Evolutionary conservation across 345 rosid species (phyloP).

Genomic region (Eucalyptus marginata): DNA sequence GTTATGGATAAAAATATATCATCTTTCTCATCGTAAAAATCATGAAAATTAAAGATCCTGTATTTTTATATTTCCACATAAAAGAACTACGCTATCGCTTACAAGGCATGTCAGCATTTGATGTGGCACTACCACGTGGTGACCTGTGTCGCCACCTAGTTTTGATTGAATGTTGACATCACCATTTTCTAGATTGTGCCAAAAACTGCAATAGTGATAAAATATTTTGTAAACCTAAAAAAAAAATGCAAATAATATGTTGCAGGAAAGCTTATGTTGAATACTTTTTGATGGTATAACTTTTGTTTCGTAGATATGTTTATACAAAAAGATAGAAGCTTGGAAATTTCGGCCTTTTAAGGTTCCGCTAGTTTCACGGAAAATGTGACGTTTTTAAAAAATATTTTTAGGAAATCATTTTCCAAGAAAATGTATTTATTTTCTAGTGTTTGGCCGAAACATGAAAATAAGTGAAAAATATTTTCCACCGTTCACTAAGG

Average conservation of each 20-base stretch:
- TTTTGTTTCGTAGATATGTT: neutral
- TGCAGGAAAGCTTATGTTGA: neutral
- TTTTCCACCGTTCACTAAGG: no score
- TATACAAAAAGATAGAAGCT: neutral
- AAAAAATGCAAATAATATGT: neutral
- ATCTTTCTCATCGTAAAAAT: no score
- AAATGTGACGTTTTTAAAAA: accelerated
- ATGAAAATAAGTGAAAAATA: no score
- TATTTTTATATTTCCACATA: neutral
- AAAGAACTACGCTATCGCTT: neutral
- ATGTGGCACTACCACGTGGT: neutral
- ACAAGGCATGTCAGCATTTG: neutral
- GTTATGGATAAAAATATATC: neutral
- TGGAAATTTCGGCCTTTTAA: neutral
- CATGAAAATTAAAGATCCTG: neutral
- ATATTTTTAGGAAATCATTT: no score
- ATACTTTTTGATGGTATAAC: neutral
- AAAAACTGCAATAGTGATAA: neutral
- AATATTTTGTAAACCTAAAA: neutral
- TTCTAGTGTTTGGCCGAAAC: accelerated
- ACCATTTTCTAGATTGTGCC: neutral
- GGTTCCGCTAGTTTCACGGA: no score
- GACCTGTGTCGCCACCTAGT: neutral
- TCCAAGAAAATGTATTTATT: no score
- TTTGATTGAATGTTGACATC: neutral